Evolutionary conservation across 2,329 filamentous ascomycete genomes (phyloP).

Genomic region (Clonostachys byssicola): DNA sequence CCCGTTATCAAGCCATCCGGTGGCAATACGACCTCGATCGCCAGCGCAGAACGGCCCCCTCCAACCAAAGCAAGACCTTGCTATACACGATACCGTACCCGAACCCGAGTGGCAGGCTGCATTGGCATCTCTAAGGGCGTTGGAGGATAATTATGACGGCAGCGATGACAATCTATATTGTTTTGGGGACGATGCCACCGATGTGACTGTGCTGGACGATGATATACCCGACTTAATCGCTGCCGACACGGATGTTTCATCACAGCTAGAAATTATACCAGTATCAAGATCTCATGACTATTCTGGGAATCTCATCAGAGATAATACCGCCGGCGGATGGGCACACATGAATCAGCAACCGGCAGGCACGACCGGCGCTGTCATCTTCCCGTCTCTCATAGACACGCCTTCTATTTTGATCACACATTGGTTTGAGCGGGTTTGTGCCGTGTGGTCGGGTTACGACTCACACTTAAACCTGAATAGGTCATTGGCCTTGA

Average conservation of each 20-base stretch:
- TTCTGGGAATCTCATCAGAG: not conserved
- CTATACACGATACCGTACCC: not conserved
- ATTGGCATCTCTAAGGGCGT: too few species aligned
- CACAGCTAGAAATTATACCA: not conserved
- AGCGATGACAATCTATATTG: too few species aligned
- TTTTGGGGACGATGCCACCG: too few species aligned
- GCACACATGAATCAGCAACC: not conserved
- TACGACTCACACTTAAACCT: conserved; percentile 31
- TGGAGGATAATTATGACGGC: too few species aligned
- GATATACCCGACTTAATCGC: not conserved
- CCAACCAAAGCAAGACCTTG: too few species aligned
- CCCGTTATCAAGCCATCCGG: not conserved
- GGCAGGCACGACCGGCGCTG: conserved; percentile 16
- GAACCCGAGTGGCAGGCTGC: not conserved
- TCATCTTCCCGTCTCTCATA: conserved; percentile 11
- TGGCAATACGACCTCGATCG: too few species aligned
- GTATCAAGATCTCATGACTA: not conserved
- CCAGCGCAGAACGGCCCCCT: too few species aligned
- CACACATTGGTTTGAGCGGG: conserved; percentile 31
- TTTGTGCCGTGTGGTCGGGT: conserved; percentile 33
- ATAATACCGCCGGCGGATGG: not conserved
- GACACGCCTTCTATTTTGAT: conserved; percentile 8
- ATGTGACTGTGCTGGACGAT: too few species aligned
- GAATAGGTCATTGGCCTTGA: conserved; percentile 28
- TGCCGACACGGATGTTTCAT: too few species aligned